Conservation (phyloP, 2,329 filamentous ascomycete genomes). For the Alternaria sp. region DNA sequence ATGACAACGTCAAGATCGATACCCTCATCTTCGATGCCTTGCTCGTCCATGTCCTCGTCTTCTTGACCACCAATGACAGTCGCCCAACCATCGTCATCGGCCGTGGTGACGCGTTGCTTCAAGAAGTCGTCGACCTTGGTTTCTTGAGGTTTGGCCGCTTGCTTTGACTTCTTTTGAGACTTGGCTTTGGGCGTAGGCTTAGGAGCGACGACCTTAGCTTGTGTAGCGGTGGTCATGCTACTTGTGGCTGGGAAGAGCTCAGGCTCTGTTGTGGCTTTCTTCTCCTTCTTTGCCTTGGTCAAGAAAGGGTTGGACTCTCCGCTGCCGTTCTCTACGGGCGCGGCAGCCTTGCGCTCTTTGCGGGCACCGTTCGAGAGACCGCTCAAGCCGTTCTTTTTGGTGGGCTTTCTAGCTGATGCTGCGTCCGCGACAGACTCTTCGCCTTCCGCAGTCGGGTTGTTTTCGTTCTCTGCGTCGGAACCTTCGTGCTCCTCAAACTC, state of each 20-base stretch:
- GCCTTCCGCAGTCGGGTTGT: slow-evolving; percentile 23
- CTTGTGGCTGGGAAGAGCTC: slow-evolving; percentile 18
- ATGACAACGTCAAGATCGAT: slow-evolving; percentile 50
- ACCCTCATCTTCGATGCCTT: slow-evolving; percentile 48
- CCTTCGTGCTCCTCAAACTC: slow-evolving; percentile 67
- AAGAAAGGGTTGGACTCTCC: slow-evolving; percentile 43
- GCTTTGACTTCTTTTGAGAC: slow-evolving; percentile 26
- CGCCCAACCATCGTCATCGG: slow-evolving; percentile 53
- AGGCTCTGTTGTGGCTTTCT: slow-evolving; percentile 22
- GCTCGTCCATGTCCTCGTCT: slow-evolving; percentile 28
- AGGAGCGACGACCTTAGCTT: slow-evolving; percentile 12
- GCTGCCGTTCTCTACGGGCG: slow-evolving; percentile 8
- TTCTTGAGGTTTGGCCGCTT: slow-evolving; percentile 6
- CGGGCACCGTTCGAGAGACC: slow-evolving; percentile 20
- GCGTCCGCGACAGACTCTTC: slow-evolving; percentile 27
- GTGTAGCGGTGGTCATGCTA: slow-evolving; percentile 7
- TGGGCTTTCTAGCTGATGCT: slow-evolving; percentile 9
- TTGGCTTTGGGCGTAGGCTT: slow-evolving; percentile 24
- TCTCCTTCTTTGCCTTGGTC: slow-evolving; percentile 36
- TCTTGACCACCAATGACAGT: slow-evolving; percentile 50
- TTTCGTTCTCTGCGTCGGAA: slow-evolving; percentile 54
- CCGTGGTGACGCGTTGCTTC: slow-evolving; percentile 39
- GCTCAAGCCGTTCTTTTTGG: slow-evolving; percentile 17
- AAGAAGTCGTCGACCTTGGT: slow-evolving; percentile 36
- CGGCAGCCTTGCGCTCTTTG: slow-evolving; percentile 11